These are phyloP conservation scores for Albatrellus ellisii DNA, from an alignment of 768 basidiomycete species.

Conservation along the genomic window DNA sequence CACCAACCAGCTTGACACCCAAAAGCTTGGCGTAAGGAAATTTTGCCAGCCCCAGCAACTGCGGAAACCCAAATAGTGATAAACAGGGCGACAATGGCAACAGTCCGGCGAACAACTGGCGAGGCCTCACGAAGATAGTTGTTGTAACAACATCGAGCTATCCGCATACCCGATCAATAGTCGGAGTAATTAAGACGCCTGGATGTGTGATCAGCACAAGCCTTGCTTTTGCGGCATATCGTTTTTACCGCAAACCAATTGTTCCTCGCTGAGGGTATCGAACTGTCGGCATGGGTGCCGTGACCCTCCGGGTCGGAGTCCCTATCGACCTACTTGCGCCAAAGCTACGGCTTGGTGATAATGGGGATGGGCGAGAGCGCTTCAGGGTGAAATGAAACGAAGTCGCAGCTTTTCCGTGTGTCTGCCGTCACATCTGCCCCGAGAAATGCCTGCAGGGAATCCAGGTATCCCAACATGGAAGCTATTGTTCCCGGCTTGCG, in stretches of 20 bases:
- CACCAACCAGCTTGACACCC: too few relatives aligned
- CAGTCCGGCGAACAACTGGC: constrained; percentile 66
- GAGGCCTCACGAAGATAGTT: constrained; percentile 64
- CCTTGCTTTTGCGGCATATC: constrained; percentile 36
- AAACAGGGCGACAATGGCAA: constrained; percentile 68
- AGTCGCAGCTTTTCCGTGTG: background rate
- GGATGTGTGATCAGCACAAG: background rate
- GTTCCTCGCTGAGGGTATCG: constrained; percentile 34
- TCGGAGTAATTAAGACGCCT: background rate
- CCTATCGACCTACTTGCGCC: too few relatives aligned
- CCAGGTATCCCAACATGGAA: background rate
- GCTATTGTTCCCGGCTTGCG: background rate
- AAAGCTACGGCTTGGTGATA: background rate
- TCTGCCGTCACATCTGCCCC: constrained; percentile 1
- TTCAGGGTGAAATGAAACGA: background rate
- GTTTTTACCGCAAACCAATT: constrained; percentile 46
- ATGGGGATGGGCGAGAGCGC: background rate
- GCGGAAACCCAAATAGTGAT: constrained; percentile 60
- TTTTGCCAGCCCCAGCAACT: constrained; percentile 48
- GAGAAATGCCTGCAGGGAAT: background rate
- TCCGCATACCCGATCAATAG: background rate
- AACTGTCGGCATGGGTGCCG: too few relatives aligned
- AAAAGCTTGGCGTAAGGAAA: constrained; percentile 37
- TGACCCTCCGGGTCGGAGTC: too few relatives aligned
- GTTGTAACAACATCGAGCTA: constrained; percentile 53